Conservation (phyloP, 495 filamentous ascomycete species). For the Bombardia bombarda region DNA sequence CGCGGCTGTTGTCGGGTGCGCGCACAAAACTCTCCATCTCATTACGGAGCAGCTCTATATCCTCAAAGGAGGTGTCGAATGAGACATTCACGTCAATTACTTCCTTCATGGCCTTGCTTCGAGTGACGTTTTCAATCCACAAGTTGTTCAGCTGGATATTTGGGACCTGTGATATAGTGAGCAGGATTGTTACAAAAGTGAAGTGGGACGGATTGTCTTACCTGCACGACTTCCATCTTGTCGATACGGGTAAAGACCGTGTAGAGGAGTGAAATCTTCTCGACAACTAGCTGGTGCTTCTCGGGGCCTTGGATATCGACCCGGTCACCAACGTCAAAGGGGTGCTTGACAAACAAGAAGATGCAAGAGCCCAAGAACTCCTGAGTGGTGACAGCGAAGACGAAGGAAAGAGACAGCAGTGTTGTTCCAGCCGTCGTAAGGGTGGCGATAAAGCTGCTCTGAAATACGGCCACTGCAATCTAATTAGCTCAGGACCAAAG, state of each 20-base stretch:
- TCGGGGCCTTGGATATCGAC: conserved; percentile 65
- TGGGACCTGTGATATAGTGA: conserved; percentile 42
- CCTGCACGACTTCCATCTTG: conserved; percentile 73
- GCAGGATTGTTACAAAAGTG: not conserved
- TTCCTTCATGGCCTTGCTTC: conserved; percentile 88
- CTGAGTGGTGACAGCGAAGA: conserved; percentile 84
- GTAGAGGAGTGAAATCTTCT: conserved; percentile 90
- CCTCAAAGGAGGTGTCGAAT: conserved; percentile 80
- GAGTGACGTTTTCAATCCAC: conserved; percentile 89
- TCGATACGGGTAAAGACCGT: conserved; percentile 84
- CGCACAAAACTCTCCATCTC: conserved; percentile 80
- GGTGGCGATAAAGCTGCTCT: conserved; percentile 73
- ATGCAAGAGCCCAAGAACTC: conserved; percentile 94
- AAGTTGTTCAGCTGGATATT: conserved; percentile 85
- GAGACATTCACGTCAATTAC: conserved; percentile 67
- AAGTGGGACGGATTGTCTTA: not conserved
- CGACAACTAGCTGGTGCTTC: conserved; percentile 66
- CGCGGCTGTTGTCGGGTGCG: conserved; percentile 79
- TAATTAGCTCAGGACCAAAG: conserved; percentile 5
- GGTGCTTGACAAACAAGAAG: conserved; percentile 97
- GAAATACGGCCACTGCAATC: conserved; percentile 66
- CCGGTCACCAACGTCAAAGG: conserved; percentile 82
- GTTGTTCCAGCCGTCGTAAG: conserved; percentile 94
- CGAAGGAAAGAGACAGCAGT: conserved; percentile 85
- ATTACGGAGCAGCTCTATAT: conserved; percentile 69